Percentiles rank a stretch among this genome's conserved stretches.
Conservation (phyloP, 805 yeast genomes). For the Starmera quercuum region DNA sequence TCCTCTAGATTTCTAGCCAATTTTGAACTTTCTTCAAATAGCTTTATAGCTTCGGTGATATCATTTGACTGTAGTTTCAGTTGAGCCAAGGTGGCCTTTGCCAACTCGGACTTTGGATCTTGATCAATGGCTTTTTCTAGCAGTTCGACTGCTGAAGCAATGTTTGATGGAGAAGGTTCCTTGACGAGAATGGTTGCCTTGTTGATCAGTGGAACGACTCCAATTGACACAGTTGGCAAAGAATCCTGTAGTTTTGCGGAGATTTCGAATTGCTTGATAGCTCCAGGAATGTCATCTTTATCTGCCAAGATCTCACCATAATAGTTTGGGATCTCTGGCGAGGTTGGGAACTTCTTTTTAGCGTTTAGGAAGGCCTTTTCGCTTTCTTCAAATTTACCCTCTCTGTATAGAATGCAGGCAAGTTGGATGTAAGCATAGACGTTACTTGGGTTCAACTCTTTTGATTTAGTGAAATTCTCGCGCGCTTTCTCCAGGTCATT, state of each 20-base stretch:
- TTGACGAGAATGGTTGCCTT: constrained; percentile 70
- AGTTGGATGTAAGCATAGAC: constrained; percentile 84
- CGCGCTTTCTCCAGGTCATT: constrained; percentile 69
- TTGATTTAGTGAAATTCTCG: constrained; percentile 67
- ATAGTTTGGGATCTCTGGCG: constrained; percentile 90
- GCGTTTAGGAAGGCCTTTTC: constrained; percentile 63
- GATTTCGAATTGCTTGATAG: constrained; percentile 76
- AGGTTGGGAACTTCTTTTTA: constrained; percentile 67
- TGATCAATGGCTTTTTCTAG: constrained; percentile 69
- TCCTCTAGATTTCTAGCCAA: constrained; percentile 82
- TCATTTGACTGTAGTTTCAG: constrained; percentile 76
- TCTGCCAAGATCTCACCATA: constrained; percentile 92
- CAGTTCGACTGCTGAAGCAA: constrained; percentile 53
- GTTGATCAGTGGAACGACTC: constrained; percentile 84
- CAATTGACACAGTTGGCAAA: constrained; percentile 62
- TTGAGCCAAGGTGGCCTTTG: constrained; percentile 88
- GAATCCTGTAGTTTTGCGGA: constrained; percentile 78
- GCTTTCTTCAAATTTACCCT: constrained; percentile 50
- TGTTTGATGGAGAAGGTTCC: constrained; percentile 34
- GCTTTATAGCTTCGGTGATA: constrained; percentile 70
- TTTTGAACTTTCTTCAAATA: constrained; percentile 76
- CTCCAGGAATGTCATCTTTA: constrained; percentile 61
- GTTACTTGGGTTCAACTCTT: constrained; percentile 64
- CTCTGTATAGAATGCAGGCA: constrained; percentile 86
- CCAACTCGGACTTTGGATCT: constrained; percentile 87